Evolutionary conservation across 2,329 filamentous ascomycete species (phyloP).

Genomic region (Diplodia scrobiculata): DNA sequence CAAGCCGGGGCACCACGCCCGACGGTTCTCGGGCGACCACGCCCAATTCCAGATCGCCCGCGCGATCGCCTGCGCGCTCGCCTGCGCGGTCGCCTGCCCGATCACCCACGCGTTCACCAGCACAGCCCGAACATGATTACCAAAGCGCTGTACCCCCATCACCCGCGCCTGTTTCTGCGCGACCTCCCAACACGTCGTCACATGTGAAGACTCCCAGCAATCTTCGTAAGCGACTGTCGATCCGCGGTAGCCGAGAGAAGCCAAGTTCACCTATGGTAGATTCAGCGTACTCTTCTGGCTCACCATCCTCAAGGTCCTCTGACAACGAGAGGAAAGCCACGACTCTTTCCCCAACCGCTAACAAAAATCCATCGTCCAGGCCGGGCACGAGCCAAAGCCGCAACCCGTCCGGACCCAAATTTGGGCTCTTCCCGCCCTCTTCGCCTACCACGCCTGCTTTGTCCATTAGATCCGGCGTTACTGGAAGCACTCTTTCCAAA

Average conservation of each 20-base stretch:
- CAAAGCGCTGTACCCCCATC: slow-evolving; percentile 1
- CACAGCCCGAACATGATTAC: slow-evolving; percentile 1
- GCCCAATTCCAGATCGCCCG: slow-evolving; percentile 23
- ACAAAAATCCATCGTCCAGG: neutral
- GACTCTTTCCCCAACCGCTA: neutral
- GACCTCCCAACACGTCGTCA: slow-evolving; percentile 4
- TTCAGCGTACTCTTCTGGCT: slow-evolving; percentile 45
- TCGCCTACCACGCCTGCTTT: slow-evolving; percentile 13
- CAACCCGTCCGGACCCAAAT: slow-evolving; percentile 7
- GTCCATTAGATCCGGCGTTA: slow-evolving; percentile 27
- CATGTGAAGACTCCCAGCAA: slow-evolving; percentile 15
- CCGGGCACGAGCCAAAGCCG: slow-evolving; percentile 17
- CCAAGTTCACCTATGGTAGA: slow-evolving; percentile 33
- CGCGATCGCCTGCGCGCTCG: slow-evolving; percentile 19
- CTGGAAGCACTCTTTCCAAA: slow-evolving; percentile 19
- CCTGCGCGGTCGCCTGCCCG: slow-evolving; percentile 16
- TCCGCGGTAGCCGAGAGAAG: slow-evolving; percentile 23
- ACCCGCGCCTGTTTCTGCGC: neutral
- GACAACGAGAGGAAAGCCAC: slow-evolving; percentile 19
- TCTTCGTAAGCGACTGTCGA: slow-evolving; percentile 22
- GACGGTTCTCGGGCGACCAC: slow-evolving; percentile 25
- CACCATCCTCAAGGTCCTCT: slow-evolving; percentile 37
- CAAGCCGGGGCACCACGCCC: slow-evolving; percentile 18
- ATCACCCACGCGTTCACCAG: slow-evolving; percentile 8
- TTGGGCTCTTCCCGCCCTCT: slow-evolving; percentile 25